phyloP scores from a whole-genome alignment of 2,329 filamentous ascomycete species.

The Chalaropsis thielavioides region DNA sequence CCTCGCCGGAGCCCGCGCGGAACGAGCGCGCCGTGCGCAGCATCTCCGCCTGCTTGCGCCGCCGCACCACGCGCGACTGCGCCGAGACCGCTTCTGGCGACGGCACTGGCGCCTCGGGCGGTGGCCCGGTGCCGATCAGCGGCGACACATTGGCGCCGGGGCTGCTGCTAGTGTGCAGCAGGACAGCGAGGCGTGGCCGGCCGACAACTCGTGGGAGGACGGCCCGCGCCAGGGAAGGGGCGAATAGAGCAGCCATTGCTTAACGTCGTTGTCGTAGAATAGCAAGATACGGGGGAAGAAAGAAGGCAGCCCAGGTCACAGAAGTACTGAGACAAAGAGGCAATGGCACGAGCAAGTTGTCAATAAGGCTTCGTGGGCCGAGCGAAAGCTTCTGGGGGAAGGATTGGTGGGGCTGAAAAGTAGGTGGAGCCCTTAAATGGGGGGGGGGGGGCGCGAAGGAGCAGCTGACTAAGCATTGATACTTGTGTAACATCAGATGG shows the following conservation, averaged over 20 bases:
- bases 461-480: not conserved
- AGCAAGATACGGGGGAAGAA: not conserved
- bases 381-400: not conserved
- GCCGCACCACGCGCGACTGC: constrained; percentile 33
- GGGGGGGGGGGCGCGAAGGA: not conserved
- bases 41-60: constrained; percentile 40
- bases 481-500: not conserved
- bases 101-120: constrained; percentile 40
- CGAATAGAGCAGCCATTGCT: not conserved
- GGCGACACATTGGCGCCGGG: constrained; percentile 35
- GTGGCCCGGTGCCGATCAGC: constrained; percentile 43
- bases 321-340: too few species aligned
- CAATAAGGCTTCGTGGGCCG: too few species aligned
- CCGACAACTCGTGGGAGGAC: not conserved
- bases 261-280: not conserved
- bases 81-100: constrained; percentile 24
- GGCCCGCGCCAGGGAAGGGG: not conserved
- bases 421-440: not conserved
- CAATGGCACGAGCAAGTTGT: too few species aligned
- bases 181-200: not conserved
- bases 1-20: constrained; percentile 24
- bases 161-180: constrained; percentile 23
- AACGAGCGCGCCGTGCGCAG: constrained; percentile 38
- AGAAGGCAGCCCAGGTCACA: not conserved
- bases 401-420: not conserved